Percentiles rank a stretch among this genome's conserved stretches.
These are phyloP conservation scores for Collybia sordida DNA, from an alignment of 768 basidiomycete species.

Conservation along the genomic window DNA sequence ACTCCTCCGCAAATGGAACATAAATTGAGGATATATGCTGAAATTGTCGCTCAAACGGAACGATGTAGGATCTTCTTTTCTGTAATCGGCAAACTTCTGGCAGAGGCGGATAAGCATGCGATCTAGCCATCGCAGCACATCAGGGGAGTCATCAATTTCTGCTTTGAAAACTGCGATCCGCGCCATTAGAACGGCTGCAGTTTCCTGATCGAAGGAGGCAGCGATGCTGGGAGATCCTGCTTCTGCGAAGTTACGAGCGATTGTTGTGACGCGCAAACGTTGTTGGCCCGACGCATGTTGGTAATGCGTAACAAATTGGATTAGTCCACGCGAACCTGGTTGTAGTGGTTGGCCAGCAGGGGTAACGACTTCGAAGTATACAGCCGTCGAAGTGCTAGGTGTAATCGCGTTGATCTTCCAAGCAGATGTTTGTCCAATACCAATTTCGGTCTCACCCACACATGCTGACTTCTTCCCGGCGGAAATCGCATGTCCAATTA, in stretches of 20 bases:
- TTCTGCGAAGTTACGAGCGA: slow-evolving; percentile 96
- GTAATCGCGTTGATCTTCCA: slow-evolving; percentile 96
- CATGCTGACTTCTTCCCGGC: slow-evolving; percentile 95
- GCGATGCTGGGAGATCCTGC: slow-evolving; percentile 94
- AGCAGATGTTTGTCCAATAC: slow-evolving; percentile 96
- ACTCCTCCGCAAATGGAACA: slow-evolving; percentile 97
- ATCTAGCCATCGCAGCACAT: slow-evolving; percentile 96
- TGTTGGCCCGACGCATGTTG: slow-evolving; percentile 96
- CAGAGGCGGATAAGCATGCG: slow-evolving; percentile 97
- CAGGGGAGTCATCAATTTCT: slow-evolving; percentile 96
- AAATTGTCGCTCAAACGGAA: slow-evolving; percentile 95
- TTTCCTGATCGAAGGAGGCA: slow-evolving; percentile 96
- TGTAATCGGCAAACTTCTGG: slow-evolving; percentile 98
- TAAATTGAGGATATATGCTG: slow-evolving; percentile 99
- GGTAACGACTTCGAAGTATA: slow-evolving; percentile 98
- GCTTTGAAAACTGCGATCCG: slow-evolving; percentile 99
- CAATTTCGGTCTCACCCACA: slow-evolving; percentile 98
- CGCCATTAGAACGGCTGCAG: slow-evolving; percentile 96
- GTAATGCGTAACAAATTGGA: slow-evolving; percentile 98
- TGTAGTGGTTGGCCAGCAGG: slow-evolving; percentile 92
- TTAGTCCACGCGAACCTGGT: slow-evolving; percentile 88
- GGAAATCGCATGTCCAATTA: slow-evolving; percentile 97
- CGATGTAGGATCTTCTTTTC: slow-evolving; percentile 94
- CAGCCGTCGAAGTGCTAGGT: slow-evolving; percentile 83
- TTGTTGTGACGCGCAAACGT: slow-evolving; percentile 95